Evolutionary conservation across 1,284 basidiomycete species (phyloP).

Genomic region (Pseudomicrostroma phylloplanum): DNA sequence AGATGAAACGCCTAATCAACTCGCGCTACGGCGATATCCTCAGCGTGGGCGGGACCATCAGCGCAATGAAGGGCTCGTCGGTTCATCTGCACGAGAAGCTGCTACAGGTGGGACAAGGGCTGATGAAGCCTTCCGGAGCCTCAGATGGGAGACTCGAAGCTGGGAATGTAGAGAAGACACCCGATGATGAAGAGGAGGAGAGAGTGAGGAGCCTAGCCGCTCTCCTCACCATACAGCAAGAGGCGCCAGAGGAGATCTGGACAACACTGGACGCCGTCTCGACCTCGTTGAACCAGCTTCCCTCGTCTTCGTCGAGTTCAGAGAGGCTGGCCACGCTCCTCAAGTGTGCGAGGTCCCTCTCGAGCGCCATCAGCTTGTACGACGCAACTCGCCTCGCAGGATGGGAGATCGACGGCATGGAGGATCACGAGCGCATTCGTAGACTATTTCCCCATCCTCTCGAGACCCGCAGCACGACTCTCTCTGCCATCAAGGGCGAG

Average conservation of each 20-base stretch:
- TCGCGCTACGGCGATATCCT: not conserved
- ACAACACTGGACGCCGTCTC: not conserved
- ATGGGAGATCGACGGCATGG: not conserved
- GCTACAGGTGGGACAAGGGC: not conserved
- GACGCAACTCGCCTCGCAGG: not conserved
- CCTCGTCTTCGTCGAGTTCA: not conserved
- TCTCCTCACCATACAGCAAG: constrained; percentile 1
- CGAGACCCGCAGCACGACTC: not conserved
- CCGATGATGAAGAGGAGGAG: not conserved
- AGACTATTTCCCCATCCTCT: not conserved
- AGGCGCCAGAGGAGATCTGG: constrained; percentile 7
- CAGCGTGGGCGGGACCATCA: not conserved
- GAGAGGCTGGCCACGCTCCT: not conserved
- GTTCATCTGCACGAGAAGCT: not conserved
- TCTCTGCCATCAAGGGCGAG: not conserved
- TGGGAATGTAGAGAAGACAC: not conserved
- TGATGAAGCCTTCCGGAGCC: not conserved
- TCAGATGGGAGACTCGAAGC: not conserved
- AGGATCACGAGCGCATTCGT: not conserved
- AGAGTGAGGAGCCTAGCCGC: not conserved
- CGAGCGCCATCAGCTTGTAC: not conserved
- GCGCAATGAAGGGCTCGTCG: not conserved
- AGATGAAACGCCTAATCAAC: not conserved
- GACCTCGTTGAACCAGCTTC: not conserved
- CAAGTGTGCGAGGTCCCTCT: not conserved